These are phyloP conservation scores for Panellus pusillus DNA, from an alignment of 768 basidiomycete genomes.

Conservation along the genomic window DNA sequence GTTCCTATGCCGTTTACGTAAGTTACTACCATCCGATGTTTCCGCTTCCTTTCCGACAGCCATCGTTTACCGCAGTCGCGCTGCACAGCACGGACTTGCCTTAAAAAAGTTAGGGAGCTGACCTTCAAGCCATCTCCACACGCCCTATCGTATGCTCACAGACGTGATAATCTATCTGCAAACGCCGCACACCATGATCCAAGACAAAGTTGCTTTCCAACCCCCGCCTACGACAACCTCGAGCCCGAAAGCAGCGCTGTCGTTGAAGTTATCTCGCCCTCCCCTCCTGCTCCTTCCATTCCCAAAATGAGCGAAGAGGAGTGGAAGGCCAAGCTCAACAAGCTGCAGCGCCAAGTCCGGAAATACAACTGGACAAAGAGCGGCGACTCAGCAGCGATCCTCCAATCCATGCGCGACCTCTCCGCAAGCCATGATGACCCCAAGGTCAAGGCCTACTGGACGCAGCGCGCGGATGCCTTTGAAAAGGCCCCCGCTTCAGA, in stretches of 20 bases:
- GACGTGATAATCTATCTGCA: constrained; percentile 13
- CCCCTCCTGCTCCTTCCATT: neutral
- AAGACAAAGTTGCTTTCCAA: neutral
- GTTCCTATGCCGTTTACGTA: no score
- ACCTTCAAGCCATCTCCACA: no score
- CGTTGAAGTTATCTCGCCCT: neutral
- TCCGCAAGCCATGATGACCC: constrained; percentile 14
- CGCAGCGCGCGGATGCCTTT: constrained; percentile 7
- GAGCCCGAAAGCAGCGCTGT: neutral
- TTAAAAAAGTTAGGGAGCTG: no score
- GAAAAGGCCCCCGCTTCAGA: constrained; percentile 11
- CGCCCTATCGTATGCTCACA: neutral
- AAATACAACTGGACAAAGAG: constrained; percentile 17
- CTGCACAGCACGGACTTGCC: no score
- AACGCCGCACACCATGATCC: neutral
- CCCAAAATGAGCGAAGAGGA: constrained; percentile 4
- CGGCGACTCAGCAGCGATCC: constrained; percentile 9
- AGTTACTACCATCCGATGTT: no score
- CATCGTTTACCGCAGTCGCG: no score
- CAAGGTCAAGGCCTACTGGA: constrained; percentile 17
- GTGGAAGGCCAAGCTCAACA: constrained; percentile 10
- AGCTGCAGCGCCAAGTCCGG: constrained; percentile 9
- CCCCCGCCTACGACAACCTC: neutral
- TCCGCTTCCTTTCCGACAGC: no score
- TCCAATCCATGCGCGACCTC: constrained; percentile 16